Conservation (phyloP, 1,139 yeast genomes). For the Lodderomyces orthopsilosis region DNA sequence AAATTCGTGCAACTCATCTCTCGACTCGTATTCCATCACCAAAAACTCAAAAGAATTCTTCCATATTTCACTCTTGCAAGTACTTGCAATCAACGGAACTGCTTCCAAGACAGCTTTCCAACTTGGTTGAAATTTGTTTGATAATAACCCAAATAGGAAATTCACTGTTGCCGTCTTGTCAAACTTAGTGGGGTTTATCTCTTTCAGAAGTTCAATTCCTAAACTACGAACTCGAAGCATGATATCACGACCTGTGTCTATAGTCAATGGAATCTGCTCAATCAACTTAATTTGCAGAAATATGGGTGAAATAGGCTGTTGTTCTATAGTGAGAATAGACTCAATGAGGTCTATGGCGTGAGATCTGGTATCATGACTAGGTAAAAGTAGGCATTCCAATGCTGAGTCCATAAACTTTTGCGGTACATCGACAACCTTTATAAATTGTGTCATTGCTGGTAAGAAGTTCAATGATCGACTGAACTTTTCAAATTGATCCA, state of each 20-base stretch:
- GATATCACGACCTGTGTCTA: slow-evolving; percentile 74
- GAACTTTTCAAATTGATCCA: slow-evolving; percentile 18
- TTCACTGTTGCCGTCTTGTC: slow-evolving; percentile 47
- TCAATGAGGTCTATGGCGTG: slow-evolving; percentile 42
- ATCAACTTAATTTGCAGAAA: slow-evolving; percentile 49
- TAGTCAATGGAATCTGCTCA: slow-evolving; percentile 69
- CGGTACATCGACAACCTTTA: slow-evolving; percentile 8
- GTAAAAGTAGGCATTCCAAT: slow-evolving; percentile 38
- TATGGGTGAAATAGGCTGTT: slow-evolving; percentile 24
- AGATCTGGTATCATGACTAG: slow-evolving; percentile 48
- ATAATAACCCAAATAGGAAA: slow-evolving; percentile 69
- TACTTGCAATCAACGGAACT: slow-evolving; percentile 46
- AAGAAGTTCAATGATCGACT: slow-evolving; percentile 14
- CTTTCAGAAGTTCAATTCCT: slow-evolving; percentile 45
- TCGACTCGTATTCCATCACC: slow-evolving; percentile 25
- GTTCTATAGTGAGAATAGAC: slow-evolving; percentile 14
- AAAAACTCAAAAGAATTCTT: slow-evolving; percentile 43
- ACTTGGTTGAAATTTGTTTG: slow-evolving; percentile 78
- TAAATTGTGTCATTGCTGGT: slow-evolving; percentile 8
- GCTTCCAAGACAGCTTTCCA: slow-evolving; percentile 76
- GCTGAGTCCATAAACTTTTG: slow-evolving; percentile 21
- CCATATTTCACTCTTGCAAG: slow-evolving; percentile 58
- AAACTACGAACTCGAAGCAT: slow-evolving; percentile 66
- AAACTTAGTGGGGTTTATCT: slow-evolving; percentile 29
- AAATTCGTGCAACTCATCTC: slow-evolving; percentile 17